Base-by-base conservation (phyloP, 495 filamentous ascomycete genomes). In the Penicillium bovifimosum region DNA sequence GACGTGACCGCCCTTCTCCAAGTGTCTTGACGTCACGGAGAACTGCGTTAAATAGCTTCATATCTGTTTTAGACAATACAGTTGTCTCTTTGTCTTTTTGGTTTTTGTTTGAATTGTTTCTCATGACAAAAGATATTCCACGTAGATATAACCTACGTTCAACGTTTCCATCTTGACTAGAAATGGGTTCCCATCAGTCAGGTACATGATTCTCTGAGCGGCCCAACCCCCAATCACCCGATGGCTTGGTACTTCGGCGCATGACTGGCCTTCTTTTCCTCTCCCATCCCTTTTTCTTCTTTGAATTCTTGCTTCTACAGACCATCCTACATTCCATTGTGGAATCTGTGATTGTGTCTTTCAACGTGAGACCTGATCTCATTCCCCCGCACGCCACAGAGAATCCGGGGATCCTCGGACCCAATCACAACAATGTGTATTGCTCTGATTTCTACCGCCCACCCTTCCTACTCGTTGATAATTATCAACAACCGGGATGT, bases 401-500 rank as follows among this genome's bases (percentile, higher is more conserved):
- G 20, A 38, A 38, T 29, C 11, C 42, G 13, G n/a, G 28, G 28
- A 24, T 45, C 45, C 41, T 58, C 50, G 47, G 32, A 53, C 28
- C 39, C 45, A 35, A 18, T 5, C 13, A 24, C 11, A 14, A 55
- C 34, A 26, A 98, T 97, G 93, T 98, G 95, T 68, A 97, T 98
- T 69, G 86, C 86, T 40, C 75, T 97, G 27, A 66, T 95, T 40
- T 91, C 95, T 33, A 96, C 91, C 4, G 81, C 87, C 29, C 93
- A 99, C 66, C 95, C 95, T 8, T 72, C 81, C 45, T 99, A 96
- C 71, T 81, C 91, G 10, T 75, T 97, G 44, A 90, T 99, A 60
- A 76, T 95, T 43, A 76, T 96, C 66, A 86, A 90, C 72, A 99
- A 99, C 65, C 81, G 93, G 63, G 93, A 99, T 83, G 91, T 86